These are phyloP conservation scores for Suillus hirtellus DNA, from an alignment of 768 basidiomycete species.

Conservation along the genomic window DNA sequence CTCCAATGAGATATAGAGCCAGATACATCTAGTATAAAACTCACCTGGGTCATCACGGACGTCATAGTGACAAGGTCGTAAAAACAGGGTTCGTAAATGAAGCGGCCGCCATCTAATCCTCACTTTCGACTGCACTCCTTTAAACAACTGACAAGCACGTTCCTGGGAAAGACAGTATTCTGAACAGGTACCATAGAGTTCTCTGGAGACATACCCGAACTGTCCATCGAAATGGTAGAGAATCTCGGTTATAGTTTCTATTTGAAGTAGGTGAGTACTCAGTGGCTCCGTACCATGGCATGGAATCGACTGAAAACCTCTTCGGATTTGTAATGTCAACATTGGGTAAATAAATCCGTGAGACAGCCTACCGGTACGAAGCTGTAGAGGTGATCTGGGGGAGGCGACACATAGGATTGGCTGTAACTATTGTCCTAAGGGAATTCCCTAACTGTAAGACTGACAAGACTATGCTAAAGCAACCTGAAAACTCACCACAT, in stretches of 20 bases:
- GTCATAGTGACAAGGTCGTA: constrained; percentile 23
- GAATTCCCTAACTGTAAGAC: neutral
- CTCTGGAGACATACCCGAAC: constrained; percentile 19
- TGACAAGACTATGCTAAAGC: neutral
- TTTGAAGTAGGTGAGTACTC: constrained; percentile 11
- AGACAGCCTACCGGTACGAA: constrained; percentile 28
- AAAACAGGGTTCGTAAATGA: constrained; percentile 11
- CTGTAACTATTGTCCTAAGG: constrained; percentile 16
- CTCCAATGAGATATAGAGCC: neutral
- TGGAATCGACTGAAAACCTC: constrained; percentile 30
- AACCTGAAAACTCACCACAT: constrained; percentile 17
- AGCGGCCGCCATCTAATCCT: constrained; percentile 22
- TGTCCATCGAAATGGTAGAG: constrained; percentile 10
- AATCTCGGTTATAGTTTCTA: constrained; percentile 10
- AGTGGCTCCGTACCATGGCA: constrained; percentile 10
- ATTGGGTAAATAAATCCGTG: neutral
- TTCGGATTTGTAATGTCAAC: constrained; percentile 7
- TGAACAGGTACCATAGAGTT: neutral
- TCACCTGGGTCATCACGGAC: constrained; percentile 25
- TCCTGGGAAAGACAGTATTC: constrained; percentile 15
- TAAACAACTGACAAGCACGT: constrained; percentile 21
- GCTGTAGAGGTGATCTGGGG: constrained; percentile 25
- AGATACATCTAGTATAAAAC: constrained; percentile 1
- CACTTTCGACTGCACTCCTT: constrained; percentile 13
- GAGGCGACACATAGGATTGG: constrained; percentile 1